Evolutionary conservation across 495 filamentous ascomycete species (phyloP).

Genomic region (Eremomyces bilateralis): DNA sequence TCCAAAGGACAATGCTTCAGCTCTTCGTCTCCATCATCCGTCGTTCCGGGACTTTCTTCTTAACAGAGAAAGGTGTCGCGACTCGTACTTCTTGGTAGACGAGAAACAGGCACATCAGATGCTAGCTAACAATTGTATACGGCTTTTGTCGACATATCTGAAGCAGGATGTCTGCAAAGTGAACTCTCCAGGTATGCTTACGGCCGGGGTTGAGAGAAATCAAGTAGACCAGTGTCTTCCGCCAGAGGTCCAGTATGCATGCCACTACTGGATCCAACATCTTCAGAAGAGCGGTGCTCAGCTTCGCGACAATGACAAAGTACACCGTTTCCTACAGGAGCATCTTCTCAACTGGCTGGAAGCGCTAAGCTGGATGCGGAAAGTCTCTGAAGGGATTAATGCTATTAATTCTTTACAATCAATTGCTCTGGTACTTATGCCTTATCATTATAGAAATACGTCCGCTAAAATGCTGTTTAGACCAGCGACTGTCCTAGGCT

Average conservation of each 20-base stretch:
- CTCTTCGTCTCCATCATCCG: background rate
- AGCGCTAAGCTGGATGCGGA: too few relatives aligned
- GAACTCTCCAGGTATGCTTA: background rate
- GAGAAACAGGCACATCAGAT: too few relatives aligned
- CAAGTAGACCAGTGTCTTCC: slow-evolving; percentile 1
- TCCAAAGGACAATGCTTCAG: background rate
- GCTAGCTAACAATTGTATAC: background rate
- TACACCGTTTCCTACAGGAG: background rate
- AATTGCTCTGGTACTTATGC: background rate
- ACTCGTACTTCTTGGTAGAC: background rate
- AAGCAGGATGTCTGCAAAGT: background rate
- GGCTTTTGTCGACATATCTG: background rate
- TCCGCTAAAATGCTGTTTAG: background rate
- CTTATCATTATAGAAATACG: background rate
- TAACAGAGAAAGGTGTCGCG: background rate
- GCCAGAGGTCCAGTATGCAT: too few relatives aligned
- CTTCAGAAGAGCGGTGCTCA: background rate
- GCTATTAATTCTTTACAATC: background rate
- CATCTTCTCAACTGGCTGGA: background rate
- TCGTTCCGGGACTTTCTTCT: background rate
- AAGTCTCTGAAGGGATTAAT: background rate
- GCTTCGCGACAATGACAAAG: background rate
- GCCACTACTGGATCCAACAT: slow-evolving; percentile 3
- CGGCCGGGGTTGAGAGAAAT: background rate
- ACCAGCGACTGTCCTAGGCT: background rate